Conservation (phyloP, 1,284 basidiomycete genomes). For the Vanrija pseudolonga region DNA sequence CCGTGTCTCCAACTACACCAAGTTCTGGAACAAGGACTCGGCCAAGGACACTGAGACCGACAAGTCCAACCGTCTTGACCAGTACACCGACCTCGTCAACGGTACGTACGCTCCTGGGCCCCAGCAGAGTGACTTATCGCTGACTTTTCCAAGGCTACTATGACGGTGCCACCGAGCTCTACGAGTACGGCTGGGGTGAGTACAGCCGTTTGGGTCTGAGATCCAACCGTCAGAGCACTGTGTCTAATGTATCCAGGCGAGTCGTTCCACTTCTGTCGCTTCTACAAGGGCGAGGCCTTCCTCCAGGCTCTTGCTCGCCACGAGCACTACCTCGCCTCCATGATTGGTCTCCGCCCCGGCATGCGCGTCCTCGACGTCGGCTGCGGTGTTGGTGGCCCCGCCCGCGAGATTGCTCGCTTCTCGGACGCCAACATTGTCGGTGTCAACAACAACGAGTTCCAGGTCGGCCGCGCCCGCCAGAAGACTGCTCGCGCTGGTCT, state of each 20-base stretch:
- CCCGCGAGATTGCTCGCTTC: constrained; percentile 90
- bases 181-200: constrained; percentile 74
- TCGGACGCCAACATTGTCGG: constrained; percentile 82
- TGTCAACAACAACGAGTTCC: constrained; percentile 96
- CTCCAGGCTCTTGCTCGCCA: constrained; percentile 79
- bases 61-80: constrained; percentile 70
- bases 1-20: constrained; percentile 87
- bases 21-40: constrained; percentile 89
- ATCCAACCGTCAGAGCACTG: too few relatives aligned
- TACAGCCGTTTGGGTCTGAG: too few relatives aligned
- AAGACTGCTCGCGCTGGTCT: constrained; percentile 80
- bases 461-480: constrained; percentile 76
- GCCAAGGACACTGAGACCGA: constrained; percentile 66
- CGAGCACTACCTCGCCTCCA: constrained; percentile 91
- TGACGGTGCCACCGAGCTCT: constrained; percentile 92
- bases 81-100: constrained; percentile 93
- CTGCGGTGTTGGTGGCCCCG: constrained; percentile 96
- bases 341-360: constrained; percentile 76
- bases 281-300: constrained; percentile 94
- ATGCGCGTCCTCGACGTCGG: constrained; percentile 98
- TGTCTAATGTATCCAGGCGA: constrained; percentile 50
- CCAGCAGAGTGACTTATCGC: constrained; percentile 4
- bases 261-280: constrained; percentile 98
- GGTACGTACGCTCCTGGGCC: constrained; percentile 52
- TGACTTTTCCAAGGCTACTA: constrained; percentile 69